Evolutionary conservation across 306 rosid species (phyloP), one percentile per base, ranked within the genome.

Genomic region (Astragalus glycyphyllos): DNA sequence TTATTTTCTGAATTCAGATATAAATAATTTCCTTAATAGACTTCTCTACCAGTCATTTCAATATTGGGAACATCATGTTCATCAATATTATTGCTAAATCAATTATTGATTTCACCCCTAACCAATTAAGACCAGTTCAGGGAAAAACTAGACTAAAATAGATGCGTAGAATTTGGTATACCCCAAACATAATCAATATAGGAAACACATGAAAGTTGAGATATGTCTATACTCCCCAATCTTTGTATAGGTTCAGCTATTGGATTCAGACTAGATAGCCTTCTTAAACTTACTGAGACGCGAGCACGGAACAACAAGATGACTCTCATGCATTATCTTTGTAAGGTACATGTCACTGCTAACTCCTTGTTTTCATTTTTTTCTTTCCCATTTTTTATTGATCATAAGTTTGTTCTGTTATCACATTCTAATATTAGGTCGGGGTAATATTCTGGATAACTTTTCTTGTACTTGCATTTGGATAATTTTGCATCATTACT

Each of bases 321-420:
- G 92, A 91, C 97, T 69, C 90, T 91, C 65, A 91, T 89, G 91
- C 91, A 91, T 78, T 91, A 91, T 82, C 96, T 91, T 81, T 91
- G 93, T 75, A 91, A 91, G 97, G 97, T 92, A 83, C 38, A 56
- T 31, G 53, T 48, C 68, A 34, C 51, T 79, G 13, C 47, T 71
- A 57, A 37, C 71, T 74, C 51, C 58, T 31, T 66, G 4, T 6
- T 53, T 38, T 37, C 1, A 29, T 10, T 17, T 16, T 37, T 14
- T 17, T 20, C 23, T 4, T 34, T 20, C 12, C 15, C 51, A 11
- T 20, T 44, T 7, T 29, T 35, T n/a, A 42, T 23, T 45, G 56
- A 17, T 41, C 15, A 71, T 13, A 48, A 55, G 11, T 51, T 58
- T 50, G 61, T 71, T 71, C 35, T 49, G 61, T 38, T 31, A 8